phyloP scores from a whole-genome alignment of 768 basidiomycete genomes.

The Macrolepiota dolichaula region DNA sequence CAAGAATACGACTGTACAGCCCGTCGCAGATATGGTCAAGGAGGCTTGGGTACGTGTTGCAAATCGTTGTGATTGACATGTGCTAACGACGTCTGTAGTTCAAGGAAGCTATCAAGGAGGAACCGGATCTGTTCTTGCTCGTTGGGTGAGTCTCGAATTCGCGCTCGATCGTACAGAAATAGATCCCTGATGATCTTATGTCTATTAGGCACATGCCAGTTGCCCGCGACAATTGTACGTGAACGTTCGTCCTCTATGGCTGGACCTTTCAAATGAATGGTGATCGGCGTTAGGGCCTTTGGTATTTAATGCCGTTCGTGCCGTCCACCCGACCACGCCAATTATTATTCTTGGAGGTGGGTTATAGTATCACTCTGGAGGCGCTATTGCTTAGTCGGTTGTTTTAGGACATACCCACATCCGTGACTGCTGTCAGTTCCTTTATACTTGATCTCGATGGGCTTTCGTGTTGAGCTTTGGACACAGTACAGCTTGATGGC shows the following conservation, averaged over 20 bases:
- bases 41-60: conserved; percentile 60
- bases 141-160: conserved; percentile 44
- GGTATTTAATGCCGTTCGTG: conserved; percentile 72
- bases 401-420: conserved; percentile 66
- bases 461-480: not conserved
- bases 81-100: conserved; percentile 44
- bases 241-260: not conserved
- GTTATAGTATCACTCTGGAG: not conserved
- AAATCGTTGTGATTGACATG: not conserved
- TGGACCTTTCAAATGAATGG: not conserved
- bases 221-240: conserved; percentile 58
- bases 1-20: conserved; percentile 70
- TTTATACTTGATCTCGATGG: not conserved
- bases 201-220: conserved; percentile 78
- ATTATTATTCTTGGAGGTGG: conserved; percentile 80
- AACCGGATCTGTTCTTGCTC: conserved; percentile 81
- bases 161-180: not conserved
- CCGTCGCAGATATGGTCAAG: conserved; percentile 70
- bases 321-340: conserved; percentile 69
- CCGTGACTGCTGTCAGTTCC: conserved; percentile 65
- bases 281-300: conserved; percentile 48
- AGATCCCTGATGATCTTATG: not conserved
- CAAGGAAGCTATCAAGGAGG: conserved; percentile 68
- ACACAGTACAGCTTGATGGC: conserved; percentile 61
- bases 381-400: not conserved